Conservation (phyloP, 228 moss, liverwort and hornwort species). For the Sphagnum fallax region DNA sequence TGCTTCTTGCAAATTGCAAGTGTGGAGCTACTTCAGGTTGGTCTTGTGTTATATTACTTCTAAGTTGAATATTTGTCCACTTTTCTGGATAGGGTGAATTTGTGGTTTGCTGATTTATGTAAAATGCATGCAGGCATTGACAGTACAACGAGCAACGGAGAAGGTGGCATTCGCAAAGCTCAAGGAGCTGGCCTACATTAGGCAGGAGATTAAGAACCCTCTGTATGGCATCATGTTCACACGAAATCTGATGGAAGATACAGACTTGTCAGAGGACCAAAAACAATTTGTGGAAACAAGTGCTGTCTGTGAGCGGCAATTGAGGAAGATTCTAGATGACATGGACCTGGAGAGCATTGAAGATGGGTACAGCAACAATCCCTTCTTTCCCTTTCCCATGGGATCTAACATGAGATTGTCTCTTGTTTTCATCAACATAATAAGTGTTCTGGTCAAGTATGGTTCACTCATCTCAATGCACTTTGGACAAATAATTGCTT, state of each 20-base stretch:
- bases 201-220: constrained; percentile 96
- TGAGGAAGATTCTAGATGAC: constrained; percentile 91
- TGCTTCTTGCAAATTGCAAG: constrained; percentile 96
- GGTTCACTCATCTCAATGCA: too few species aligned
- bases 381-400: too few species aligned
- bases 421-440: too few species aligned
- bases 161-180: constrained; percentile 55
- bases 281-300: constrained; percentile 88
- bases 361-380: constrained; percentile 47
- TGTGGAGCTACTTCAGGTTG: constrained; percentile 66
- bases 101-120: too few species aligned
- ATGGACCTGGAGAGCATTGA: constrained; percentile 98
- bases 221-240: constrained; percentile 90
- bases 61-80: too few species aligned
- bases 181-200: constrained; percentile 46
- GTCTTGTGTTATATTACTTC: background rate
- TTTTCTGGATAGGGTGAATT: too few species aligned
- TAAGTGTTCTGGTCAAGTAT: too few species aligned
- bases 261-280: constrained; percentile 78
- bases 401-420: too few species aligned
- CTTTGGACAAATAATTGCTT: too few species aligned
- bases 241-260: constrained; percentile 88
- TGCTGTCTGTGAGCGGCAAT: constrained; percentile 84
- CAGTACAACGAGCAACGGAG: constrained; percentile 88
- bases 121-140: constrained; percentile 41